phyloP scores from a whole-genome alignment of 1,139 yeast genomes.

The Barnettozyma hawaiiensis region DNA sequence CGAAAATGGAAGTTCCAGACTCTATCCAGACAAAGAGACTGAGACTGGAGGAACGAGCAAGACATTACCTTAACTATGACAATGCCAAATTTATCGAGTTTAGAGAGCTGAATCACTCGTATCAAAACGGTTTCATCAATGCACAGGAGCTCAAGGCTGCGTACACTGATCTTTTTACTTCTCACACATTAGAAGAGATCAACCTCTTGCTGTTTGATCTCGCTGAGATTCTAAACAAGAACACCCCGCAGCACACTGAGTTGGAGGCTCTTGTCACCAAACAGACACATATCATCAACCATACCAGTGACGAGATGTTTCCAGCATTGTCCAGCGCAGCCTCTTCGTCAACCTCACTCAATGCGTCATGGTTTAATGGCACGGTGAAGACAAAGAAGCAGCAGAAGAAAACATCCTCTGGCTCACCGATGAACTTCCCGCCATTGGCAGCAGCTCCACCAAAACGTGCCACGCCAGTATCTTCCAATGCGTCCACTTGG shows the following conservation, averaged over 20 bases:
- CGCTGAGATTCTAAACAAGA: constrained; percentile 45
- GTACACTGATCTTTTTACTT: constrained; percentile 49
- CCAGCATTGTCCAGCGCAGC: constrained; percentile 48
- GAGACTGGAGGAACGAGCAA: constrained; percentile 81
- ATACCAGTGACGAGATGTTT: constrained; percentile 34
- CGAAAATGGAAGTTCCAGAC: constrained; percentile 26
- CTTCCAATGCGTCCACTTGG: constrained; percentile 2
- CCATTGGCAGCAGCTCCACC: constrained; percentile 20
- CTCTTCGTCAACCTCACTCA: constrained; percentile 18
- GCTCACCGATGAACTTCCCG: constrained; percentile 26
- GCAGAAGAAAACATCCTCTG: constrained; percentile 6
- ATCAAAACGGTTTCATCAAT: constrained; percentile 40
- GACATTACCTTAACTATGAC: constrained; percentile 62
- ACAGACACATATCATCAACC: constrained; percentile 22
- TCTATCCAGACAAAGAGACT: constrained; percentile 48
- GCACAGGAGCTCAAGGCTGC: constrained; percentile 44
- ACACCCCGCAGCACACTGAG: constrained; percentile 31
- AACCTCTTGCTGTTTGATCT: constrained; percentile 51
- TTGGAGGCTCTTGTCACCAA: constrained; percentile 33
- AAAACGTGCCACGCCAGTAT: constrained; percentile 1
- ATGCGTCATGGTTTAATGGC: constrained; percentile 21
- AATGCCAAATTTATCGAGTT: constrained; percentile 44
- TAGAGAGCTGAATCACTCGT: constrained; percentile 43
- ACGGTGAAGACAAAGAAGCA: constrained; percentile 11
- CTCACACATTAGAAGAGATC: constrained; percentile 42